Percentiles rank a stretch among this genome's conserved stretches.
phyloP scores from a whole-genome alignment of 495 filamentous ascomycete genomes.

The Xylaria curta region DNA sequence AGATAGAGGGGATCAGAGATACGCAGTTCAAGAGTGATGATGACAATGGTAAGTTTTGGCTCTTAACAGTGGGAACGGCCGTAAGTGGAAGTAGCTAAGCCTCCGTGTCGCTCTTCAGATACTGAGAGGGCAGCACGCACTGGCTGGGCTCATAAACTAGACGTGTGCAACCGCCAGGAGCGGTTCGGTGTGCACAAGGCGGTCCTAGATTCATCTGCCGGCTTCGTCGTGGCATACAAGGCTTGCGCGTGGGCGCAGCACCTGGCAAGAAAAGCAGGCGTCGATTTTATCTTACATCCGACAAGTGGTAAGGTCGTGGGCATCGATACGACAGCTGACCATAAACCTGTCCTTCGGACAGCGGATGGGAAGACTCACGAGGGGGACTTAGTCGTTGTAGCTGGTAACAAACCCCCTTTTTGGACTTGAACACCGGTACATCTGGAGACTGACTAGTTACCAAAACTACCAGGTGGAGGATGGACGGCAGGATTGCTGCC shows the following conservation, averaged over 20 bases:
- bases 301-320: constrained; percentile 36
- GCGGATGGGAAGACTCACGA: constrained; percentile 41
- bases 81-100: background rate
- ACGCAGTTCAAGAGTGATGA: constrained; percentile 43
- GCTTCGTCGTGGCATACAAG: constrained; percentile 50
- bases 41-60: constrained; percentile 32
- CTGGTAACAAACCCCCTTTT: constrained; percentile 29
- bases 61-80: background rate
- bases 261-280: constrained; percentile 42
- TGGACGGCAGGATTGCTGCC: constrained; percentile 46
- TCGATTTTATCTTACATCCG: constrained; percentile 44
- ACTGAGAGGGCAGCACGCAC: constrained; percentile 34
- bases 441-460: background rate
- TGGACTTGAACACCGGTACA: background rate
- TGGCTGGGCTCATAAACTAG: constrained; percentile 43
- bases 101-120: constrained; percentile 24
- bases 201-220: constrained; percentile 49
- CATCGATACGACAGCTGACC: constrained; percentile 17
- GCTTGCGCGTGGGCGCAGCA: constrained; percentile 51
- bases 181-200: constrained; percentile 40
- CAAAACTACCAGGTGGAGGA: constrained; percentile 34
- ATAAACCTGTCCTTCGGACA: constrained; percentile 40
- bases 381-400: constrained; percentile 39
- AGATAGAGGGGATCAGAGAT: constrained; percentile 39
- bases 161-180: constrained; percentile 34